Evolutionary conservation across 1,284 basidiomycete genomes (phyloP).

Genomic region (Agaricales sp.): DNA sequence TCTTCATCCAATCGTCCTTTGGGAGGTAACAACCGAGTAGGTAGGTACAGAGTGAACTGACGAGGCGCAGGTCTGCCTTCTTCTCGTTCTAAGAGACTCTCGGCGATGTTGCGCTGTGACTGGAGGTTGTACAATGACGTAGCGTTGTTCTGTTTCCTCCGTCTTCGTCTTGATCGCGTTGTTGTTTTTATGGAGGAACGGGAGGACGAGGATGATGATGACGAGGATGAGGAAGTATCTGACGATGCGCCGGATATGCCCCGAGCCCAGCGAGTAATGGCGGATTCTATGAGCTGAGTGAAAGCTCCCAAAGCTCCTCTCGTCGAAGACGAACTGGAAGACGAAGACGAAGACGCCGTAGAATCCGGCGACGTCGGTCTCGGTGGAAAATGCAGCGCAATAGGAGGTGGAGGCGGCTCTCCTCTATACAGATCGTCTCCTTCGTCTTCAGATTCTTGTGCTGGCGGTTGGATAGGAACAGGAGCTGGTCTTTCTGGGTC

Average conservation of each 20-base stretch:
- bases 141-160: background rate
- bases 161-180: constrained; percentile 20
- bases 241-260: constrained; percentile 14
- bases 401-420: constrained; percentile 25
- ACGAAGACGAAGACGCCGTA: constrained; percentile 23
- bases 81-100: background rate
- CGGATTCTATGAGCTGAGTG: constrained; percentile 40
- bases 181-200: constrained; percentile 24
- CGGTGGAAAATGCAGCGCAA: constrained; percentile 19
- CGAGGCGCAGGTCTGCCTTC: background rate
- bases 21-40: background rate
- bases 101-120: background rate
- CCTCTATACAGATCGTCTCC: constrained; percentile 53
- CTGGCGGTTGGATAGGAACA: constrained; percentile 8
- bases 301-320: constrained; percentile 33
- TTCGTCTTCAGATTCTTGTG: constrained; percentile 28
- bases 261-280: constrained; percentile 45
- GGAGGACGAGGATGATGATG: constrained; percentile 22
- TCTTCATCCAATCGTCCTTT: background rate
- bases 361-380: constrained; percentile 9
- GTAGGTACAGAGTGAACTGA: background rate
- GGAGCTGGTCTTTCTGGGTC: background rate
- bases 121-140: background rate
- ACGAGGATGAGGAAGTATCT: constrained; percentile 20
- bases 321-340: constrained; percentile 21